Evolutionary conservation across 805 yeast genomes (phyloP).

Genomic region (Lachancea dasiensis): DNA sequence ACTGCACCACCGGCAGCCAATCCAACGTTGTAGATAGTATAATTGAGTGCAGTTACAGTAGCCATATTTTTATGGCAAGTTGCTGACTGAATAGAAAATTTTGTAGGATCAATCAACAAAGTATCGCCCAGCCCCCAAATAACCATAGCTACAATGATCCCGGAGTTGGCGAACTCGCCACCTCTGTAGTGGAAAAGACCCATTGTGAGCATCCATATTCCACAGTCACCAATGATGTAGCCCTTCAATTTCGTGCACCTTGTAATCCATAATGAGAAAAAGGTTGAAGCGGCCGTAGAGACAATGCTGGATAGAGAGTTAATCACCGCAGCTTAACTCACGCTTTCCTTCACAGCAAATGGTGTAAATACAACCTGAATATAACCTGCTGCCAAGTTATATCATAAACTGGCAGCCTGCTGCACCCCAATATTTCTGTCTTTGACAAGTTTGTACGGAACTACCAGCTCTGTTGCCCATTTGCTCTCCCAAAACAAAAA

Average conservation of each 20-base stretch:
- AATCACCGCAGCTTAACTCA: constrained; percentile 56
- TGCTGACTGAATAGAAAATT: constrained; percentile 54
- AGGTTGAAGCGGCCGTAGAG: constrained; percentile 53
- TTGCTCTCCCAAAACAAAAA: constrained; percentile 54
- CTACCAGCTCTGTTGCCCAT: constrained; percentile 54
- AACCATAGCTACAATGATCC: constrained; percentile 47
- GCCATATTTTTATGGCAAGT: constrained; percentile 67
- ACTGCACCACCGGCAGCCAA: constrained; percentile 57
- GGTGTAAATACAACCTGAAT: constrained; percentile 58
- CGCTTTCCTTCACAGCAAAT: constrained; percentile 54
- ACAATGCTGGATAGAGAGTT: constrained; percentile 57
- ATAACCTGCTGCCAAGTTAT: constrained; percentile 65
- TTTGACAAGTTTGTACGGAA: constrained; percentile 51
- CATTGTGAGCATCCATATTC: constrained; percentile 53
- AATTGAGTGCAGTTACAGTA: constrained; percentile 51
- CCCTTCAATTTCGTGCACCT: constrained; percentile 48
- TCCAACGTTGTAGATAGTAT: constrained; percentile 58
- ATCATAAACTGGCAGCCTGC: constrained; percentile 50
- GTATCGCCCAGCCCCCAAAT: constrained; percentile 68
- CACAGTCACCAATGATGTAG: constrained; percentile 53
- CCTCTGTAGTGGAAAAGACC: constrained; percentile 51
- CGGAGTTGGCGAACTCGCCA: constrained; percentile 43
- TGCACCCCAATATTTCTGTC: constrained; percentile 79
- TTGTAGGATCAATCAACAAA: constrained; percentile 48
- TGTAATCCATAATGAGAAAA: constrained; percentile 49